Evolutionary conservation across 805 yeast genomes (phyloP).

Genomic region (Cyberlindnera sargentensis): DNA sequence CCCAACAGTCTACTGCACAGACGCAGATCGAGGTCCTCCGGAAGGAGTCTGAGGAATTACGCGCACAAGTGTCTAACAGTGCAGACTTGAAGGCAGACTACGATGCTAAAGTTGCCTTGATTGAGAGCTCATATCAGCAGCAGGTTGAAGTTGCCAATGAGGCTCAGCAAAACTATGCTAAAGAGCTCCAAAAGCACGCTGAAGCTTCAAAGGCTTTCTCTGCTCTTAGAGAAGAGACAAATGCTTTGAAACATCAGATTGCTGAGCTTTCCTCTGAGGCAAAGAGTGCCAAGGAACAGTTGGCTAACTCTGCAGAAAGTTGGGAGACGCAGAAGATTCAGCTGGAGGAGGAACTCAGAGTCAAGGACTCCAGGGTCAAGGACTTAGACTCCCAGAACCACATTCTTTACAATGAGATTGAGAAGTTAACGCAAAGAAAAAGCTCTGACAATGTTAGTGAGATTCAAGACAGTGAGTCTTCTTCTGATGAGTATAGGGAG

Average conservation of each 20-base stretch:
- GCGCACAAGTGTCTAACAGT: slow-evolving; percentile 16
- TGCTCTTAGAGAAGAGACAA: slow-evolving; percentile 32
- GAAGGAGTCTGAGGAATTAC: slow-evolving; percentile 13
- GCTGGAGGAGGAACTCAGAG: slow-evolving; percentile 41
- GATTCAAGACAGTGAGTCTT: slow-evolving; percentile 10
- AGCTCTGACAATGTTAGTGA: background rate
- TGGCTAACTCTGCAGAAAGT: slow-evolving; percentile 33
- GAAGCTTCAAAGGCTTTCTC: slow-evolving; percentile 38
- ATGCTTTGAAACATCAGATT: slow-evolving; percentile 23
- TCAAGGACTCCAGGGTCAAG: slow-evolving; percentile 37
- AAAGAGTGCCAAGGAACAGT: slow-evolving; percentile 24
- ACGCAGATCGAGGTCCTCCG: slow-evolving; percentile 12
- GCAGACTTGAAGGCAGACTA: slow-evolving; percentile 25
- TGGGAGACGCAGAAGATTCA: slow-evolving; percentile 39
- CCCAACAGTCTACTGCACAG: slow-evolving; percentile 23
- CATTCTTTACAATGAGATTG: slow-evolving; percentile 63
- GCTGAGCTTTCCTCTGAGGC: slow-evolving; percentile 23
- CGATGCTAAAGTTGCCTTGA: slow-evolving; percentile 24
- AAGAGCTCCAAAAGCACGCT: slow-evolving; percentile 48
- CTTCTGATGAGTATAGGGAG: slow-evolving; percentile 35
- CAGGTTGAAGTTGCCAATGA: slow-evolving; percentile 42
- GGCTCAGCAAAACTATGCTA: slow-evolving; percentile 47
- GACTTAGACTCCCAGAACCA: slow-evolving; percentile 64
- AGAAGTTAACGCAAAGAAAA: slow-evolving; percentile 25
- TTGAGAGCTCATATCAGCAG: slow-evolving; percentile 31